Evolutionary conservation across 345 rosid genomes (phyloP), one percentile per base, ranked within the genome.

Genomic region (Linum tenue): DNA sequence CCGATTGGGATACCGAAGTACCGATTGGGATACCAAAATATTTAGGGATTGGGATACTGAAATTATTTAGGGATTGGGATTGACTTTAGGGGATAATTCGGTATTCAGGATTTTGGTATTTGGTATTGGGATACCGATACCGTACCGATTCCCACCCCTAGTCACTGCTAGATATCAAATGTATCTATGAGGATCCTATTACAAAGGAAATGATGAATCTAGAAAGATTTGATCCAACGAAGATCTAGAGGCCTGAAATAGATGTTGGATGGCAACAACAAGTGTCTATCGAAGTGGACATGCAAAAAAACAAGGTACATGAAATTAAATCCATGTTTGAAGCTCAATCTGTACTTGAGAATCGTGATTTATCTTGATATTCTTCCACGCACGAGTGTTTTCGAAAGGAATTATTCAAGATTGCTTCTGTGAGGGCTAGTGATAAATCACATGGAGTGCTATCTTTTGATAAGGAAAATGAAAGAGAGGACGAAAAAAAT

Each of bases 401-500:
- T 22, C 36, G 36, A 2, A 56, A 56, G 35, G 17, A n/a, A 56
- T 56, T 56, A 31, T 56, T 16, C 17, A 22, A 56, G n/a, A 70
- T 78, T 31, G 77, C 64, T 39, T 69, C 79, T 16, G 68, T 67
- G 12, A 69, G 56, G 51, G 69, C 74, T 3, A 78, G 76, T 39
- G 76, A 78, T 22, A 22, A 7, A 11, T 60, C 75, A 3, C 75
- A 74, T 70, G 64, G 38, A 2, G 37, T 44, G 41, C 72, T 78
- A 4, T 75, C 63, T 7, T 64, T 60, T 31, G 82, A 78, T 78
- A 36, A 69, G 35, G 50, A 76, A 78, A 67, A 75, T 70, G 7
- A 38, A 59, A 17, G 65, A 37, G 64, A 74, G 79, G 73, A 78
- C 75, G 82, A 74, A 70, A 62, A 75, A 48, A 69, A 69, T 8